Conservation (phyloP, 495 filamentous ascomycete species). For the Viridothelium virens region DNA sequence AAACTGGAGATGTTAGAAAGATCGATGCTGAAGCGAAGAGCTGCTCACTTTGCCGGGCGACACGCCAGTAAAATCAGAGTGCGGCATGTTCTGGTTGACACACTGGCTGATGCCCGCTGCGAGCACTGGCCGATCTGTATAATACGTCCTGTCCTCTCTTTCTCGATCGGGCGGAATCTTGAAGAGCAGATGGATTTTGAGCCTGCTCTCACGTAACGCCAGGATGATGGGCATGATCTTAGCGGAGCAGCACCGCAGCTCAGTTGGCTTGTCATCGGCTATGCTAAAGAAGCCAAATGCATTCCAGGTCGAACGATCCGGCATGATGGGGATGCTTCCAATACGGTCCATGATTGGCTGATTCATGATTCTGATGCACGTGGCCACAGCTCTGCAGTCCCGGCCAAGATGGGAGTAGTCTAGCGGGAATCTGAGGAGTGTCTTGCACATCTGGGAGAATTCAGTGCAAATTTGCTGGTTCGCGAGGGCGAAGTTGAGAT, state of each 20-base stretch:
- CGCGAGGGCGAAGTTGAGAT: not conserved
- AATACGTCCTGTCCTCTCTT: not conserved
- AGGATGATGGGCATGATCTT: not conserved
- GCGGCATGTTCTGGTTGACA: not conserved
- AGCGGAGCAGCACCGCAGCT: not conserved
- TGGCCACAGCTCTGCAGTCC: not conserved
- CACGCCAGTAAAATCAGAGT: too few species aligned
- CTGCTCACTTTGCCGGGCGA: too few species aligned
- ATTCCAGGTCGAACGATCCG: not conserved
- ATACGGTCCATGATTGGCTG: not conserved
- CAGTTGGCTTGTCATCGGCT: not conserved
- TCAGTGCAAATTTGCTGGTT: not conserved
- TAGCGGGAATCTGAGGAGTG: not conserved
- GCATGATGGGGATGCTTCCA: not conserved
- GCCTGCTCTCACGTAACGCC: not conserved
- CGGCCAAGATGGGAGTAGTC: not conserved
- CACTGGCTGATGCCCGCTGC: not conserved
- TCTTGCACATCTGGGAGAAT: not conserved
- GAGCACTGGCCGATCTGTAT: not conserved
- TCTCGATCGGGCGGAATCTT: not conserved
- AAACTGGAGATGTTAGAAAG: too few species aligned
- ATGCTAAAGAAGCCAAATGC: not conserved
- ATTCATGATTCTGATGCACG: not conserved
- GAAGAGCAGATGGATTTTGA: not conserved
- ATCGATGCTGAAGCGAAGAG: too few species aligned